A percentile compares a stretch with the other conserved stretches of the same genome.
phyloP scores from a whole-genome alignment of 2,329 filamentous ascomycete genomes.

The Apiospora pterosperma region DNA sequence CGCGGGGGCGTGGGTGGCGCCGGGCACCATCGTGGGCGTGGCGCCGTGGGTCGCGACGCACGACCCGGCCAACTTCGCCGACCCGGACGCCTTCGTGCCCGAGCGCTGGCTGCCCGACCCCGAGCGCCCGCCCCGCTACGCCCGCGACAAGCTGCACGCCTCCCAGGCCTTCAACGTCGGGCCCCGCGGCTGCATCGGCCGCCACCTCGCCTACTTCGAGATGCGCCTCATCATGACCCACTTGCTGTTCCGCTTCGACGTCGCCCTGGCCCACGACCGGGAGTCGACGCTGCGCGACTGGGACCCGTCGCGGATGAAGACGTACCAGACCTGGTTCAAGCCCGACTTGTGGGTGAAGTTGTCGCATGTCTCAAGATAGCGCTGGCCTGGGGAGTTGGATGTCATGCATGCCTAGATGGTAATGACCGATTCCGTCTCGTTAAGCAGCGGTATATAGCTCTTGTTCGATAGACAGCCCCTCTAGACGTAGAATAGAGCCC shows the following conservation, averaged over 20 bases:
- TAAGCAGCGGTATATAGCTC: too few relatives aligned
- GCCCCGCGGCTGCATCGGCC: conserved; percentile 27
- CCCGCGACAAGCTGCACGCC: conserved; percentile 20
- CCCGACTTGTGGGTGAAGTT: background rate
- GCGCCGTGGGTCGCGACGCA: background rate
- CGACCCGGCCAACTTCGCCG: conserved; percentile 22
- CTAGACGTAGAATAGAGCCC: too few relatives aligned
- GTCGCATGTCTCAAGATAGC: too few relatives aligned
- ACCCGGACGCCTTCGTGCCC: conserved; percentile 28
- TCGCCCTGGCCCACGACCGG: conserved; percentile 19
- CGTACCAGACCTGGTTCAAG: background rate
- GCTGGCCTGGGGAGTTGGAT: too few relatives aligned
- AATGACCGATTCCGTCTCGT: too few relatives aligned
- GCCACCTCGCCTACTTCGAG: conserved; percentile 32
- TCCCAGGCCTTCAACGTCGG: conserved; percentile 26
- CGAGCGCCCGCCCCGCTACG: too few relatives aligned
- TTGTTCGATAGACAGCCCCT: too few relatives aligned
- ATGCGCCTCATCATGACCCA: conserved; percentile 30
- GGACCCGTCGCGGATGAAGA: background rate
- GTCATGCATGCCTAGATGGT: too few relatives aligned
- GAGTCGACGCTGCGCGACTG: background rate
- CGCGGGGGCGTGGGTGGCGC: conserved; percentile 4
- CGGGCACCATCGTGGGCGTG: background rate
- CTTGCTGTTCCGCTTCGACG: conserved; percentile 30
- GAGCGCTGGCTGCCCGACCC: conserved; percentile 26